Base-by-base conservation (phyloP, 2,329 filamentous ascomycete genomes). In the Teratosphaeriaceae sp. region DNA sequence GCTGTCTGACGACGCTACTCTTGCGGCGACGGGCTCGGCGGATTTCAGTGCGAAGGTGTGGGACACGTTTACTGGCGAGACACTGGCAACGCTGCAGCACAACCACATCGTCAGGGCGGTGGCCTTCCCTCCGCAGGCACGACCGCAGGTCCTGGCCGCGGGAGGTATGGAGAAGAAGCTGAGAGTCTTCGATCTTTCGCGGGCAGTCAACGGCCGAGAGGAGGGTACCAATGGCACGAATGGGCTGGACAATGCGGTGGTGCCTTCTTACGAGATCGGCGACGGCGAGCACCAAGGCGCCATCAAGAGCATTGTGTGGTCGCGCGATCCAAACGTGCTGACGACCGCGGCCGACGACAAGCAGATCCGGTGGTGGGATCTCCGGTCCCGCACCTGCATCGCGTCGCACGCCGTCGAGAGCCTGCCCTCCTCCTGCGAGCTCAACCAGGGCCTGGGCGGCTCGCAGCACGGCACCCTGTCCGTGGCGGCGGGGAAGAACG, bases 91-190 rank as follows among this genome's bases (percentile, higher is more conserved):
- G 3, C 77, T 98, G 26, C 82, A 90, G 60, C 92, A 98, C 65
- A 80, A 88, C 51, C 92, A 98, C 65, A 96, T 98, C 52, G 92
- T 97, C 48, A 87, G 92, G 50, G 86, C 90, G 29, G 80, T 97
- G 49, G 88, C 92, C 9, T 97, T 96, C 57, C 70, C 71, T 11
- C 69, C 77, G 47, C 72, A 36, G 86, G 44, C 83, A 12, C 47
- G 50, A 37, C 85, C 87, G 2, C 80, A 75, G 48, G 72, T 94
- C 43, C 74, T 98, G 21, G 92, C 90, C 5, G 97, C 92, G 0
- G 92, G 90, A 24, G 92, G 92, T 20, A 86, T 86, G 71, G 92
- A 98, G 69, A 97, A 96, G 75, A 96, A 92, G 67, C 77, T 98
- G 40, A 86, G 90, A 41, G 84, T 98, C 50, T 98, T 92, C 61